These are phyloP conservation scores for Gastrolobium bilobum DNA, from an alignment of 306 rosid genomes.

Conservation along the genomic window DNA sequence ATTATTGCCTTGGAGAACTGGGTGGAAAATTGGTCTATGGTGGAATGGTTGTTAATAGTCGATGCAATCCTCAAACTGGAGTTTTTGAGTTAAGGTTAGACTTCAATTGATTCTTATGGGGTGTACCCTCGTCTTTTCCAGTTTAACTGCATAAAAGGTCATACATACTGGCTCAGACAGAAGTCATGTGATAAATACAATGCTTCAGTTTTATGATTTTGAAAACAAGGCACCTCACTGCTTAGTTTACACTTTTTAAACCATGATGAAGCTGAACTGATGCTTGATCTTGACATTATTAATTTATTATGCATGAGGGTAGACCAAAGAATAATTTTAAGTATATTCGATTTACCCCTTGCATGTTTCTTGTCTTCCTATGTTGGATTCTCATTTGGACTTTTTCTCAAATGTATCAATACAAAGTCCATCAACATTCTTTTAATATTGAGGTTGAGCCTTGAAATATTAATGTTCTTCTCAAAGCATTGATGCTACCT, in stretches of 20 bases:
- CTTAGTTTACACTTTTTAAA: conserved; percentile 12
- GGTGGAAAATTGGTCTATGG: conserved; percentile 79
- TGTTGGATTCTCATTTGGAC: conserved; percentile 8
- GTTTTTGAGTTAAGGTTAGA: conserved; percentile 84
- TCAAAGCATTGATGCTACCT: conserved; percentile 23
- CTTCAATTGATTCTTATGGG: conserved; percentile 7
- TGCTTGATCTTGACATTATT: conserved; percentile 33
- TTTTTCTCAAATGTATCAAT: conserved; percentile 5
- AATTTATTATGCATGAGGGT: conserved; percentile 9
- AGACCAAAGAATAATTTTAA: conserved; percentile 10
- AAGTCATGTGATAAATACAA: neutral
- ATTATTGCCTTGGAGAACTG: conserved; percentile 80
- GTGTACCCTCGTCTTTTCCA: conserved; percentile 5
- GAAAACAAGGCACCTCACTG: neutral
- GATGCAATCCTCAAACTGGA: conserved; percentile 75
- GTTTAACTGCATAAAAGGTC: conserved; percentile 23
- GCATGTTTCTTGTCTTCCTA: neutral
- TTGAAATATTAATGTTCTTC: conserved; percentile 33
- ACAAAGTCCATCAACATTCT: conserved; percentile 7
- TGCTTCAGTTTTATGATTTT: conserved; percentile 11
- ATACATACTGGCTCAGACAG: conserved; percentile 4
- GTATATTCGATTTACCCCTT: neutral
- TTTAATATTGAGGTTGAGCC: neutral
- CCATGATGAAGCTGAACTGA: conserved; percentile 13
- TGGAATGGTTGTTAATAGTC: conserved; percentile 78